These are phyloP conservation scores for Trypanosomatidae sp. DNA, from an alignment of 208 protist species.

Conservation along the genomic window DNA sequence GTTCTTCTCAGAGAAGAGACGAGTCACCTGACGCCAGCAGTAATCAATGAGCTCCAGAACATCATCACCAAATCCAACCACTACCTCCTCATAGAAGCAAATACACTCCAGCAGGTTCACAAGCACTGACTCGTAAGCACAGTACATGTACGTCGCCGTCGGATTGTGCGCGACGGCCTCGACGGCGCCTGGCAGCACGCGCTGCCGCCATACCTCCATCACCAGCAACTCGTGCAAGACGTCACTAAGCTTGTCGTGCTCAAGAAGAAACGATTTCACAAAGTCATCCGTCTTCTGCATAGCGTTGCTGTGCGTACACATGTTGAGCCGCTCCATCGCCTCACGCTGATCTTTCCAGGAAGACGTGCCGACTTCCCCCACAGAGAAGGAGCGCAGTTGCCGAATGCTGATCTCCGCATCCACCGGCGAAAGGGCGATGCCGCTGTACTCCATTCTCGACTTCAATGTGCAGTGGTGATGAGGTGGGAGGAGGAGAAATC, in stretches of 20 bases:
- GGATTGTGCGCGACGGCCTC: slow-evolving; percentile 59
- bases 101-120: slow-evolving; percentile 90
- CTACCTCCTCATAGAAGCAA: slow-evolving; percentile 84
- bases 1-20: slow-evolving; percentile 61
- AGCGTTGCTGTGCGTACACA: slow-evolving; percentile 90
- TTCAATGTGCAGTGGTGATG: not conserved
- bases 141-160: slow-evolving; percentile 80
- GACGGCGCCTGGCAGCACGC: slow-evolving; percentile 55
- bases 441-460: slow-evolving; percentile 67
- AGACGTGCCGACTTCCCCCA: slow-evolving; percentile 63
- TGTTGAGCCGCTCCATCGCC: slow-evolving; percentile 84
- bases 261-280: slow-evolving; percentile 80
- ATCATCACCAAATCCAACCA: slow-evolving; percentile 77
- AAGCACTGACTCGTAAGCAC: slow-evolving; percentile 81
- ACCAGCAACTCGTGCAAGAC: slow-evolving; percentile 84
- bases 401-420: slow-evolving; percentile 77
- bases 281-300: slow-evolving; percentile 82
- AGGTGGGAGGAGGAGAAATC: not conserved
- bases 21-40: slow-evolving; percentile 82
- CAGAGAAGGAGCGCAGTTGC: slow-evolving; percentile 58
- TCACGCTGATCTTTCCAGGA: slow-evolving; percentile 86
- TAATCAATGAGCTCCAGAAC: slow-evolving; percentile 91
- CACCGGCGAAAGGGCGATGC: slow-evolving; percentile 43
- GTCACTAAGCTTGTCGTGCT: slow-evolving; percentile 73
- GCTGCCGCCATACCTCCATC: slow-evolving; percentile 87